A percentile compares a stretch with the other conserved stretches of the same genome.
Evolutionary conservation across 768 basidiomycete species (phyloP).

Genomic region (Tephrocybe sp.): DNA sequence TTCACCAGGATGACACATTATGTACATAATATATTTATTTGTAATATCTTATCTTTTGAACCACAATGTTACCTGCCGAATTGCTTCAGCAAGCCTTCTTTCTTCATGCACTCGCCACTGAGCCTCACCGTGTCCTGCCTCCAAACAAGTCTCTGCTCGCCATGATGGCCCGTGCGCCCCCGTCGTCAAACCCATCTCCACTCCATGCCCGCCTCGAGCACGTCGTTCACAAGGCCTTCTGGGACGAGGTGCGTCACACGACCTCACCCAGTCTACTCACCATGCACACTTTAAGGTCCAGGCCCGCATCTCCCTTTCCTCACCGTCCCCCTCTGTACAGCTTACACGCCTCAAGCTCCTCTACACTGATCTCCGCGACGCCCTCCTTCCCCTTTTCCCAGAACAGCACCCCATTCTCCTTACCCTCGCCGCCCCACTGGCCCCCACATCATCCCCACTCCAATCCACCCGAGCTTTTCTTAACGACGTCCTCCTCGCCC

Average conservation of each 20-base stretch:
- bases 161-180: constrained; percentile 38
- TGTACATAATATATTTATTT: not conserved
- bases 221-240: constrained; percentile 67
- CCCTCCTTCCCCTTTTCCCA: constrained; percentile 60
- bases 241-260: constrained; percentile 59
- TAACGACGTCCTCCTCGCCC: constrained; percentile 48
- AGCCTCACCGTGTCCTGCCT: constrained; percentile 61
- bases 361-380: constrained; percentile 52
- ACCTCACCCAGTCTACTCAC: not conserved
- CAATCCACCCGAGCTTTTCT: constrained; percentile 55
- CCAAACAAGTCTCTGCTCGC: constrained; percentile 73
- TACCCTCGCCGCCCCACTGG: constrained; percentile 55
- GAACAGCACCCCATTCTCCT: constrained; percentile 47
- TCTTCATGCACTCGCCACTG: constrained; percentile 65
- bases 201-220: constrained; percentile 45
- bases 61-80: constrained; percentile 45
- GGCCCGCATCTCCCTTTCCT: constrained; percentile 58
- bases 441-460: constrained; percentile 70
- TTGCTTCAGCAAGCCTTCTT: constrained; percentile 63
- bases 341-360: constrained; percentile 57
- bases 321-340: constrained; percentile 57
- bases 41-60: not conserved
- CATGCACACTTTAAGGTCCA: constrained; percentile 22
- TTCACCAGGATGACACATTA: constrained; percentile 3
- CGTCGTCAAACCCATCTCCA: constrained; percentile 3